Conservation (phyloP, 1,284 basidiomycete genomes). For the Apiotrichum sp. region DNA sequence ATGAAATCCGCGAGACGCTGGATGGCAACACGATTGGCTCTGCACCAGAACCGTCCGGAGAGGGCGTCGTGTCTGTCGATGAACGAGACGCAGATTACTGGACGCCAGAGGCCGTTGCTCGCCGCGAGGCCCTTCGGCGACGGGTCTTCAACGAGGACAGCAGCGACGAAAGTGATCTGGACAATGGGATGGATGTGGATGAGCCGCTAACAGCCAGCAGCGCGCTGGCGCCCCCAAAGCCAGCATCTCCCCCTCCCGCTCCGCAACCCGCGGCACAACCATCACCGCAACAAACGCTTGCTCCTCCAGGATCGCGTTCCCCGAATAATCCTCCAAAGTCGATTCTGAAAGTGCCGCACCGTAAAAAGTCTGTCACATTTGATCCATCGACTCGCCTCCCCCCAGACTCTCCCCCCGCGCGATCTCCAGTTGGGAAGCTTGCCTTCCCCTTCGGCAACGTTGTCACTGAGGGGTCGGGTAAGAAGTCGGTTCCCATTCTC, state of each 20-base stretch:
- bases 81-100: conserved; percentile 29
- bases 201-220: not conserved
- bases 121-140: conserved; percentile 27
- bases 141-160: conserved; percentile 28
- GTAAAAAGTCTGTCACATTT: conserved; percentile 42
- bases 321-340: conserved; percentile 21
- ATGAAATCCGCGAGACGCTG: conserved; percentile 38
- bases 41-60: conserved; percentile 12
- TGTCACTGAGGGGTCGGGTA: conserved; percentile 10
- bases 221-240: not conserved
- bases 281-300: too few relatives aligned
- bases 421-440: conserved; percentile 5
- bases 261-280: too few relatives aligned
- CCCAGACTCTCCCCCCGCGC: conserved; percentile 26
- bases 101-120: conserved; percentile 25
- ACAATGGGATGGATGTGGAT: conserved; percentile 7
- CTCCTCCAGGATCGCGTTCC: not conserved
- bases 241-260: not conserved
- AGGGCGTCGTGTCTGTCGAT: conserved; percentile 5
- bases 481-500: conserved; percentile 30
- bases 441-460: conserved; percentile 20
- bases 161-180: conserved; percentile 9
- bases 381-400: conserved; percentile 35
- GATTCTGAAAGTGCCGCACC: conserved; percentile 34
- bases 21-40: conserved; percentile 29